phyloP scores from a whole-genome alignment of 805 yeast genomes.

The Lipomyces sp. region DNA sequence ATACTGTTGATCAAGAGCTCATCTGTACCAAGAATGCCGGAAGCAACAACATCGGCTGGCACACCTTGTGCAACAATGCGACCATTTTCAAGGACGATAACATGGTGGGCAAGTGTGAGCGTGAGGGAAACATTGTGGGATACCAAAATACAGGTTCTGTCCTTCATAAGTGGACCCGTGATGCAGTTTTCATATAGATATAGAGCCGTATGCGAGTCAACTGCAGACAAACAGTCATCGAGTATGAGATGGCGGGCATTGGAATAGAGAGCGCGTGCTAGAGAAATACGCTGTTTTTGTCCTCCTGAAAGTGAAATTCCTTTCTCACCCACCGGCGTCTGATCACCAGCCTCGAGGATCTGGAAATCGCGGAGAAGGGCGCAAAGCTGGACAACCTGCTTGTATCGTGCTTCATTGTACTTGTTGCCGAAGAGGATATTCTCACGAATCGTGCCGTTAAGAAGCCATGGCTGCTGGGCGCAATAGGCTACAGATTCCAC shows the following conservation, averaged over 20 bases:
- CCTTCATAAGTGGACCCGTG: constrained; percentile 81
- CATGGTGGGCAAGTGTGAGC: constrained; percentile 76
- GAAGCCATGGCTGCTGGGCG: constrained; percentile 82
- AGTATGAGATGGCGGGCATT: constrained; percentile 77
- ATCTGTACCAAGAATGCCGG: constrained; percentile 84
- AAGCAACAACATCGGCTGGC: constrained; percentile 51
- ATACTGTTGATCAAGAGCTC: constrained; percentile 29
- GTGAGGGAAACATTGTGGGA: constrained; percentile 94
- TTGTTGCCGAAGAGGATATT: constrained; percentile 80
- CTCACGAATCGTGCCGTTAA: constrained; percentile 84
- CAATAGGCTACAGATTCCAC: constrained; percentile 38
- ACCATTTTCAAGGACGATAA: constrained; percentile 85
- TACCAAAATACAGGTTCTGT: constrained; percentile 87
- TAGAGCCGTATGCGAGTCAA: constrained; percentile 93
- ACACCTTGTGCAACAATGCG: constrained; percentile 57
- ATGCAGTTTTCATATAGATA: constrained; percentile 92
- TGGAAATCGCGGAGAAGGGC: constrained; percentile 85
- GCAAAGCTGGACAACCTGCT: constrained; percentile 83
- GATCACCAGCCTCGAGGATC: constrained; percentile 85
- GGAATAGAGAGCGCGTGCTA: constrained; percentile 93
- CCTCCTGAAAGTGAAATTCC: constrained; percentile 97
- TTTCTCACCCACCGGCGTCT: constrained; percentile 95
- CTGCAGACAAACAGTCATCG: constrained; percentile 96
- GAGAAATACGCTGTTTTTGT: constrained; percentile 93
- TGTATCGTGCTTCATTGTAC: constrained; percentile 74